These are phyloP conservation scores for Colletotrichum sp. DNA, from an alignment of 2,329 filamentous ascomycete genomes.

Conservation along the genomic window DNA sequence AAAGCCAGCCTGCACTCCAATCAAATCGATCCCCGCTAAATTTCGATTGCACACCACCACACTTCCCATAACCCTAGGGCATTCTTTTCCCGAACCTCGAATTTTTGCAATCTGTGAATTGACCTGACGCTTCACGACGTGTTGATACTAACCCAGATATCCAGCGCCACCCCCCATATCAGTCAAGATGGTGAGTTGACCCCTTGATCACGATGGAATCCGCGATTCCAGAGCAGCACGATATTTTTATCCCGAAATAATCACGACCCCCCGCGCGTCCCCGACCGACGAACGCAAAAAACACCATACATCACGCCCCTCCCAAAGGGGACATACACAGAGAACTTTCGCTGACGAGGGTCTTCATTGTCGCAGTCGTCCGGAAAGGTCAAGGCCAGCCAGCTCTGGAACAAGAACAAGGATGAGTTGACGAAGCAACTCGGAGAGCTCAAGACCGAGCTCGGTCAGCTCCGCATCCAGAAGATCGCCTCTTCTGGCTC, in stretches of 20 bases:
- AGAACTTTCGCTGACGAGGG: conserved; percentile 20
- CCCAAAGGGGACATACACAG: background rate
- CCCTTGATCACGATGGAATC: conserved; percentile 3
- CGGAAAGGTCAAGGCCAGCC: conserved; percentile 87
- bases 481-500: conserved; percentile 95
- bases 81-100: background rate
- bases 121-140: conserved; percentile 3
- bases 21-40: background rate
- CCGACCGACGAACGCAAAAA: background rate
- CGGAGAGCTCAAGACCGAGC: conserved; percentile 93
- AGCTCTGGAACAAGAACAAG: conserved; percentile 99
- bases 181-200: conserved; percentile 22
- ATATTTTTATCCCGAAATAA: background rate
- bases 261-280: conserved; percentile 3
- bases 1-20: background rate
- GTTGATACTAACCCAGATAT: conserved; percentile 23
- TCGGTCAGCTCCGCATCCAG: conserved; percentile 95
- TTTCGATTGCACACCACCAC: background rate
- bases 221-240: conserved; percentile 7
- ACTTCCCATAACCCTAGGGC: background rate
- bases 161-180: conserved; percentile 22
- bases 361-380: conserved; percentile 41
- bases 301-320: background rate
- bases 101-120: background rate
- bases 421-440: conserved; percentile 96